Evolutionary conservation across 768 basidiomycete species (phyloP), one percentile per base, ranked within the genome.

Genomic region (Gymnopilus junonius): DNA sequence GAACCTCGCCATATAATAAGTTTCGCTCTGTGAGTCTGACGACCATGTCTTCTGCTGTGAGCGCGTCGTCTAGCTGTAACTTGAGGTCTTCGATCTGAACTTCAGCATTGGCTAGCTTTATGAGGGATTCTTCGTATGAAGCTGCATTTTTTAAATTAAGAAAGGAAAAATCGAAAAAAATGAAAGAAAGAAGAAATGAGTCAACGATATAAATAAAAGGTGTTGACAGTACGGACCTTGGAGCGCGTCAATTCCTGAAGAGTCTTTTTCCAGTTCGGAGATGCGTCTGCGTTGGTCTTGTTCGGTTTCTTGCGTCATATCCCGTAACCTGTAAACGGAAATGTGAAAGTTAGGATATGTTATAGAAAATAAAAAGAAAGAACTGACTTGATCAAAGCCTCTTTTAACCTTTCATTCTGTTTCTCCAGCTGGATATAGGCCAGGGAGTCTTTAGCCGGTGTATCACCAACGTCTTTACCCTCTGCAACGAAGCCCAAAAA

Each of bases 21-120:
- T 97, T 99, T 4, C 96, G 87, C 69, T 97, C 97, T 0, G 97
- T 99, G 46, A 99, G 83, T 69, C 94, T 91, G 23, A 97, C 94
- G 14, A 99, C 85, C 85, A 99, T 92, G 63, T 99, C 97, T 74
- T 99, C 97, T 0, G 95, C 95, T 15, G 93, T 94, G 2, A 97
- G 81, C 0, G 97, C 94, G 74, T 95, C 95, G 69, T 99, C 97
- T 2, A 99, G 86, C 74, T 99, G 97, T 11, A 87, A 70, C 74
- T 99, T 98, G 64, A 99, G 86, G 61, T 97, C 94, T 64, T 97
- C 97, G 31, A 99, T 90, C 68, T 97, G 94, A 6, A 85, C 83
- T 70, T 98, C 96, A 3, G 97, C 94, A 69, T 94, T 94, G 37
- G 91, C 80, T 4, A 98, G 84, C 70, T 92, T 93, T 66, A 90